Evolutionary conservation across 805 yeast species (phyloP).

Genomic region (Candida sanyiensis): DNA sequence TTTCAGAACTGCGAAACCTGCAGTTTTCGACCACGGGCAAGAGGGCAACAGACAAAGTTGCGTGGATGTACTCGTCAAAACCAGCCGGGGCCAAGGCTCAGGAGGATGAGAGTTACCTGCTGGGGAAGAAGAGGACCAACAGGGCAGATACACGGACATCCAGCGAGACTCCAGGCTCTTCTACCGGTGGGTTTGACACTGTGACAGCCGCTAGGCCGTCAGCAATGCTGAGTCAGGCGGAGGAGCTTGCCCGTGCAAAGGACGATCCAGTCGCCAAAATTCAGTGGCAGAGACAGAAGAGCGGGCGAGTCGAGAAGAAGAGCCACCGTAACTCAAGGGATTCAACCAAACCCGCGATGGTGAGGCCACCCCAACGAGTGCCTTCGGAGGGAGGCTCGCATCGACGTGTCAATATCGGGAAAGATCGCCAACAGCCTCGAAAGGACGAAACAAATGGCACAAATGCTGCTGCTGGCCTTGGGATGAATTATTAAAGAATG

Average conservation of each 20-base stretch:
- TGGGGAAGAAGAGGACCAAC: constrained; percentile 42
- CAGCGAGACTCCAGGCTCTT: constrained; percentile 3
- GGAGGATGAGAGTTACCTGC: constrained; percentile 46
- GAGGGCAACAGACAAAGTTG: constrained; percentile 43
- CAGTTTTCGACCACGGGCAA: constrained; percentile 38
- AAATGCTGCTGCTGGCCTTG: too few relatives aligned
- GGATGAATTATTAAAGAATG: too few relatives aligned
- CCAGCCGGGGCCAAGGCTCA: too few relatives aligned
- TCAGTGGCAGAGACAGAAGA: constrained; percentile 24
- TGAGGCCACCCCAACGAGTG: constrained; percentile 9
- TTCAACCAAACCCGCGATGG: too few relatives aligned
- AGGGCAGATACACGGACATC: constrained; percentile 19
- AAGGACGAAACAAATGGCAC: too few relatives aligned
- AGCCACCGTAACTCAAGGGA: too few relatives aligned
- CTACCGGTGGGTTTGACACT: constrained; percentile 25
- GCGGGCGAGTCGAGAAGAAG: constrained; percentile 14
- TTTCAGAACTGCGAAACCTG: constrained; percentile 45
- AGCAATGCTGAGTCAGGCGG: constrained; percentile 15
- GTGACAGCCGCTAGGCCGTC: constrained; percentile 5
- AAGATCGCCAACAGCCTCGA: too few relatives aligned
- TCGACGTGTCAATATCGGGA: too few relatives aligned
- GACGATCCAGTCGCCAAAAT: constrained; percentile 50
- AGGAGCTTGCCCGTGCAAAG: constrained; percentile 22
- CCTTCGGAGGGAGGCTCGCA: too few relatives aligned
- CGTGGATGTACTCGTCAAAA: constrained; percentile 98